Percentiles rank a stretch among this genome's conserved stretches.
Conservation (phyloP, 2,329 filamentous ascomycete genomes). For the Amesomyces nigricolor region DNA sequence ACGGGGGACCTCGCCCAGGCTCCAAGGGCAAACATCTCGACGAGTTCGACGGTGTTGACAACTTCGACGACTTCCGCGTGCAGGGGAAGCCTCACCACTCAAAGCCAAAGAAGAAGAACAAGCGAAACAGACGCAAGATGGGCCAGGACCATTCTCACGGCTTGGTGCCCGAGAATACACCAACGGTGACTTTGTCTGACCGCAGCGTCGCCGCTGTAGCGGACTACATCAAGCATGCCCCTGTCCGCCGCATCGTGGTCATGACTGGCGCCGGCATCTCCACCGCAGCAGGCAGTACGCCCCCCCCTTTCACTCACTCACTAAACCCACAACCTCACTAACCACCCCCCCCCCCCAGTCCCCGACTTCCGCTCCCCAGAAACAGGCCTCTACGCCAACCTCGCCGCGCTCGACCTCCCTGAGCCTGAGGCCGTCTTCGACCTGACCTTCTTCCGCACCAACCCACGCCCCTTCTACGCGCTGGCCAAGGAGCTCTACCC, state of each 20-base stretch:
- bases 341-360: constrained; percentile 48
- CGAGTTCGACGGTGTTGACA: constrained; percentile 10
- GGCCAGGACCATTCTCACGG: constrained; percentile 76
- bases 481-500: constrained; percentile 90
- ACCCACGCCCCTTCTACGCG: constrained; percentile 86
- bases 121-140: constrained; percentile 52
- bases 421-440: constrained; percentile 93
- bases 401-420: constrained; percentile 77
- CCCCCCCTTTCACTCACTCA: background rate
- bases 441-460: constrained; percentile 77
- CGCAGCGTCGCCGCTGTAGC: constrained; percentile 70
- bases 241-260: constrained; percentile 68
- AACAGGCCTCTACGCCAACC: constrained; percentile 89
- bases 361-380: constrained; percentile 93
- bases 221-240: constrained; percentile 68
- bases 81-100: constrained; percentile 12
- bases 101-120: constrained; percentile 16
- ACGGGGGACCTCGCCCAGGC: constrained; percentile 7
- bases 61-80: constrained; percentile 20
- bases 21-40: constrained; percentile 8
- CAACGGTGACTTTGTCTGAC: constrained; percentile 59
- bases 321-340: background rate
- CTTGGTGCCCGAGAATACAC: constrained; percentile 60
- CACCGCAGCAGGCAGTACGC: constrained; percentile 60
- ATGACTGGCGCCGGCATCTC: constrained; percentile 89